Evolutionary conservation across 164 flowering plant species (phyloP).

Genomic region (Platanus orientalis): DNA sequence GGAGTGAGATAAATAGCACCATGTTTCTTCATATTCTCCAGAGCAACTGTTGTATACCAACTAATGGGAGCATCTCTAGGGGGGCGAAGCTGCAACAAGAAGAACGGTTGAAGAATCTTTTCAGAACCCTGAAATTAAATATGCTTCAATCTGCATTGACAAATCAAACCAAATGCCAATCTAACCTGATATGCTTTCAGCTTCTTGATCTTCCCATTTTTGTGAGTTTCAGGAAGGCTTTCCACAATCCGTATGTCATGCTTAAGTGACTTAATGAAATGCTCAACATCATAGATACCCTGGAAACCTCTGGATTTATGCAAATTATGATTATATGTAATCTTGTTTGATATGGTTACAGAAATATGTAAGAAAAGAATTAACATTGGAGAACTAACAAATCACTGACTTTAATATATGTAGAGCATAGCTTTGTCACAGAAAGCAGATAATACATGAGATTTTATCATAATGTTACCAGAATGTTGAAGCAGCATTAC

Average conservation of each 20-base stretch:
- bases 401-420: no score
- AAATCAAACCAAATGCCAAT: background rate
- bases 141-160: slow-evolving; percentile 1
- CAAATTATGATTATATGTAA: no score
- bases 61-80: slow-evolving; percentile 92
- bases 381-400: no score
- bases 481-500: no score
- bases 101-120: background rate
- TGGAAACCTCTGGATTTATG: slow-evolving; percentile 72
- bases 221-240: slow-evolving; percentile 70
- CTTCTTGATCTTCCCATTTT: slow-evolving; percentile 79
- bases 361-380: no score
- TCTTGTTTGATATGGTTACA: no score
- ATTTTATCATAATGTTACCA: no score
- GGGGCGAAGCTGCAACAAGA: slow-evolving; percentile 58
- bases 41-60: slow-evolving; percentile 83
- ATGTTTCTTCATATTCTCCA: slow-evolving; percentile 86
- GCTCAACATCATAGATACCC: slow-evolving; percentile 93
- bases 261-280: slow-evolving; percentile 72
- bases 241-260: slow-evolving; percentile 79
- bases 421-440: no score
- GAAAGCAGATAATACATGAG: no score
- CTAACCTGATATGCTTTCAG: slow-evolving; percentile 81
- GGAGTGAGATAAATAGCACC: slow-evolving; percentile 97
- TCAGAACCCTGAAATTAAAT: background rate